Evolutionary conservation across 2,329 filamentous ascomycete genomes (phyloP), one percentile per base, ranked within the genome.

Genomic region (Ceratocystis huliohia): DNA sequence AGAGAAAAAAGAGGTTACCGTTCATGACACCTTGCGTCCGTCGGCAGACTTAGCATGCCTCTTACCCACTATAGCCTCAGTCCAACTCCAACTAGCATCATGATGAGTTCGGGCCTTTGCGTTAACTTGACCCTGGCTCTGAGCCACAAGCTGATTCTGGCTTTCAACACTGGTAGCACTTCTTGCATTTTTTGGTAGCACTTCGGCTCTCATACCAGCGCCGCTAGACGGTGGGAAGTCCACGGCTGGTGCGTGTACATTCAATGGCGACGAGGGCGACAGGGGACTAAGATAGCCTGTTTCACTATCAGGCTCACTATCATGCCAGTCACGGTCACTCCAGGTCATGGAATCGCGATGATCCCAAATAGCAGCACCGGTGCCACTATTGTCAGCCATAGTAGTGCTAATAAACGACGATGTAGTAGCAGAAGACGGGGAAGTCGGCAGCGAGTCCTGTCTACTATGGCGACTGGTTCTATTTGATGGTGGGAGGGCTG

Each of bases 261-360:
- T 25, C 22, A 44, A 22, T 48, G 53, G 48, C 6, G 44, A 63
- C 59, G 57, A 45, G 13, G 41, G 61, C 69, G 61, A 48, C 10
- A 53, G 62, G 8, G 67, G 67, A 15, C 67, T 68, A 44, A 68
- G 25, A n/a, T 61, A 61, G 25, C 67, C 74, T 62, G 67, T 68
- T 64, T 77, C 79, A 71, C 75, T 80, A 67, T 80, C 78, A 56
- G 77, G 75, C 50, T 75, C 78, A 66, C 76, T 84, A 69, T 86
- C 83, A 8, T 77, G 77, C 77, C 84, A 86, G 72, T 88, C 84
- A 10, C 80, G 77, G 62, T 88, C 86, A 72, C 83, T 87, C 87
- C 86, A 89, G 3, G 79, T 80, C 65, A 81, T 77, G 2, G 83
- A 86, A 70, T 87, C 85, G 28, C 73, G 70, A 44, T 78, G 70